A percentile compares a stretch with the other conserved stretches of the same genome.
Conservation (phyloP, 441 rosid genomes). For the Erysimum pusillum region DNA sequence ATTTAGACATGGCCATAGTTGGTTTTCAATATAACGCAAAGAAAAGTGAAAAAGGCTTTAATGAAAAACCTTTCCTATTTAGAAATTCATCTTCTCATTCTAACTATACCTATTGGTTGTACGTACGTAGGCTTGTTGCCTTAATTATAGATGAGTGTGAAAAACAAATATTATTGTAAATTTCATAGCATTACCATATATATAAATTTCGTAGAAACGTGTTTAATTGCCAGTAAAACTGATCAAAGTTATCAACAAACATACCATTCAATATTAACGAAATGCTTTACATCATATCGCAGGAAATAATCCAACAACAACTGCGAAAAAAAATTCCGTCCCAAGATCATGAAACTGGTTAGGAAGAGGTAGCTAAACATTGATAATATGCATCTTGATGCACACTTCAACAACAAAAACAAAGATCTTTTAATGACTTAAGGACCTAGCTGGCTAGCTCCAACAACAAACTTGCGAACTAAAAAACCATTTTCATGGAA, state of each 20-base stretch:
- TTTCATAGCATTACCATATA: not conserved
- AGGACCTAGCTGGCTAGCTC: too few relatives aligned
- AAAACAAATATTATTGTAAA: not conserved
- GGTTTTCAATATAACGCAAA: too few relatives aligned
- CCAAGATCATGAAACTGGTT: not conserved
- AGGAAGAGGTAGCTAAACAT: not conserved
- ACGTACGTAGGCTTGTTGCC: not conserved
- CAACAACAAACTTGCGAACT: slow-evolving; percentile 5
- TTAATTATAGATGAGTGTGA: not conserved
- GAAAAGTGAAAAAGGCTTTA: too few relatives aligned
- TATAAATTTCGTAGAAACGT: not conserved
- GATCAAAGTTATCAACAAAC: not conserved
- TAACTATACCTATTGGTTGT: not conserved
- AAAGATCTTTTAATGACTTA: slow-evolving; percentile 2
- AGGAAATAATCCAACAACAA: slow-evolving; percentile 15
- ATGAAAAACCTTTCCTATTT: too few relatives aligned
- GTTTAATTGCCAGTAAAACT: not conserved
- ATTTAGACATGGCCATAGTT: too few relatives aligned
- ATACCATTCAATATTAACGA: not conserved
- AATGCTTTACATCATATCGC: slow-evolving; percentile 35
- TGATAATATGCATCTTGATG: slow-evolving; percentile 1
- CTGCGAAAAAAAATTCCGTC: slow-evolving; percentile 14
- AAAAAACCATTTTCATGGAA: slow-evolving; percentile 40
- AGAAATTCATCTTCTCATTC: not conserved
- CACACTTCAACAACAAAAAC: slow-evolving; percentile 2